A percentile compares a stretch with the other conserved stretches of the same genome.
These are phyloP conservation scores for Punctularia strigosozonata DNA, from an alignment of 768 basidiomycete genomes.

Conservation along the genomic window DNA sequence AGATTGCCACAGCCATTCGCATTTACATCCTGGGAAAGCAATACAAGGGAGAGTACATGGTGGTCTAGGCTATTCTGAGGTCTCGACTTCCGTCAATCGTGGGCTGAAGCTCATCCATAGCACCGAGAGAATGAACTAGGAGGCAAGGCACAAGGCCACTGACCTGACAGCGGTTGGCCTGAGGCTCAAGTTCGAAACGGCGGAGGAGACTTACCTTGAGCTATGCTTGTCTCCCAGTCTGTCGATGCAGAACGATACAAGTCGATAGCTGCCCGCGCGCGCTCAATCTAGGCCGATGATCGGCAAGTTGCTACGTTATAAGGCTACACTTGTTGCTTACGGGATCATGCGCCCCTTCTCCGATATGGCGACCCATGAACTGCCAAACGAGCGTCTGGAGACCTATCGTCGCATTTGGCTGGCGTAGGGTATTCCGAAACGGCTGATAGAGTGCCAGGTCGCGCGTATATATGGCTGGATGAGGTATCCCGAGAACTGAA, in stretches of 20 bases:
- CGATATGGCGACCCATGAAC: slow-evolving; percentile 68
- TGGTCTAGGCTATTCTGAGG: too few relatives aligned
- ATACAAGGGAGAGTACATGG: too few relatives aligned
- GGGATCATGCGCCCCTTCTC: slow-evolving; percentile 60
- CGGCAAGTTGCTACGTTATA: too few relatives aligned
- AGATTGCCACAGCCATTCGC: too few relatives aligned
- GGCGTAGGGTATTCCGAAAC: slow-evolving; percentile 59
- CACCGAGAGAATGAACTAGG: slow-evolving; percentile 75
- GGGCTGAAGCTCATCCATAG: too few relatives aligned
- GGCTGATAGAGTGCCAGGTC: slow-evolving; percentile 79
- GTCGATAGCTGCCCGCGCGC: slow-evolving; percentile 49
- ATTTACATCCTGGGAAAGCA: too few relatives aligned
- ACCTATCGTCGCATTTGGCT: slow-evolving; percentile 49
- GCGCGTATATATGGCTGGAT: slow-evolving; percentile 65
- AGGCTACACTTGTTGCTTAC: slow-evolving; percentile 29
- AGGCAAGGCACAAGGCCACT: slow-evolving; percentile 69
- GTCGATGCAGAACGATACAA: slow-evolving; percentile 41
- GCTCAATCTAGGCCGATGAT: slow-evolving; percentile 47
- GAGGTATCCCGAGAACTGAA: slow-evolving; percentile 75
- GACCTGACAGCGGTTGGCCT: slow-evolving; percentile 41
- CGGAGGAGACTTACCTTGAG: too few relatives aligned
- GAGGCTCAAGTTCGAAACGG: too few relatives aligned
- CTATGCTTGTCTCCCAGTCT: slow-evolving; percentile 78
- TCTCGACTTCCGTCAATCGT: too few relatives aligned
- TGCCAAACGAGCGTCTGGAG: slow-evolving; percentile 75